Percentiles rank a stretch among this genome's conserved stretches.
These are phyloP conservation scores for Coniochaeta sp. DNA, from an alignment of 2,329 filamentous ascomycete species.

Conservation along the genomic window DNA sequence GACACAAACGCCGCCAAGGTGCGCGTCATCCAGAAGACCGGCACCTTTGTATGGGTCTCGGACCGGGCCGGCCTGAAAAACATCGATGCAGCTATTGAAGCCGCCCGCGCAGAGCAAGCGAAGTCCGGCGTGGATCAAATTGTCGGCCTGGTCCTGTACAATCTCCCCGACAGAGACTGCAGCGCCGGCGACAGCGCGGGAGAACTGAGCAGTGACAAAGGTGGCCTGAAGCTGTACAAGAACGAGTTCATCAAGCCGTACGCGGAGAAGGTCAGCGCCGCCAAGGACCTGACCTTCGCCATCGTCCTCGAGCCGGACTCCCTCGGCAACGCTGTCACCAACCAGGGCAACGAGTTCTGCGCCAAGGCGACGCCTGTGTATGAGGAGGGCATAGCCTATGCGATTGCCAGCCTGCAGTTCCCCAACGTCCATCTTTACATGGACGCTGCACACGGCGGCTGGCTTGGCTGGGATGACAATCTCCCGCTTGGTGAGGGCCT, in stretches of 20 bases:
- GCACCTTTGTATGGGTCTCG: slow-evolving; percentile 37
- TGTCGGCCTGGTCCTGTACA: slow-evolving; percentile 35
- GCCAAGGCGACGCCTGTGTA: slow-evolving; percentile 28
- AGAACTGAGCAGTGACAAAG: slow-evolving; percentile 27
- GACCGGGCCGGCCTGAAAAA: slow-evolving; percentile 24
- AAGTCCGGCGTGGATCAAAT: slow-evolving; percentile 28
- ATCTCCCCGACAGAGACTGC: slow-evolving; percentile 38
- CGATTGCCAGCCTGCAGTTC: slow-evolving; percentile 29
- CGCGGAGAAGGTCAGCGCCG: slow-evolving; percentile 26
- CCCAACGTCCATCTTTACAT: slow-evolving; percentile 30
- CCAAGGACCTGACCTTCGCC: slow-evolving; percentile 31
- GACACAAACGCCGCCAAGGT: slow-evolving; percentile 27
- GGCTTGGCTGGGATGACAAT: slow-evolving; percentile 33
- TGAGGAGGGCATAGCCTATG: slow-evolving; percentile 32
- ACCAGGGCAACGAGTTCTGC: slow-evolving; percentile 27
- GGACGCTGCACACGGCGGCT: slow-evolving; percentile 34
- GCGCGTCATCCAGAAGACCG: slow-evolving; percentile 28
- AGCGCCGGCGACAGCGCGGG: slow-evolving; percentile 32
- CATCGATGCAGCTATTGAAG: slow-evolving; percentile 31
- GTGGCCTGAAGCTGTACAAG: slow-evolving; percentile 32
- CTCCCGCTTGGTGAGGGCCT: slow-evolving; percentile 24
- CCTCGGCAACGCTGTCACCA: slow-evolving; percentile 34
- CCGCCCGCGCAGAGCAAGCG: slow-evolving; percentile 27
- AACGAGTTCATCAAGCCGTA: slow-evolving; percentile 30
- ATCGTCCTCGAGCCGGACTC: slow-evolving; percentile 37